Percentiles rank a stretch among this genome's conserved stretches.
phyloP scores from a whole-genome alignment of 805 yeast species.

The Teunomyces stri region DNA sequence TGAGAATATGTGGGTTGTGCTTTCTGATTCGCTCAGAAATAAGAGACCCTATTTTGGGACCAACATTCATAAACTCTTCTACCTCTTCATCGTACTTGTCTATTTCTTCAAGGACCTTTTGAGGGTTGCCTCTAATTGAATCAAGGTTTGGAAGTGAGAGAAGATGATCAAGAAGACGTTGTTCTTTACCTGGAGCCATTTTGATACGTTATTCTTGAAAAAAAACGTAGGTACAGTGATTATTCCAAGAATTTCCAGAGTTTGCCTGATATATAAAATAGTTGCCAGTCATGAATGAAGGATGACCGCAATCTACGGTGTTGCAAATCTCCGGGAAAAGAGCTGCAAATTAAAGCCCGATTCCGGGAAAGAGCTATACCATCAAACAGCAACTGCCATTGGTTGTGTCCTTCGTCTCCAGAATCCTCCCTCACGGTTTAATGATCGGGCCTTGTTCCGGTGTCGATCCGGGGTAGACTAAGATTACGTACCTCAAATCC shows the following conservation, averaged over 20 bases:
- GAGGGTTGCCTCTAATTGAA: slow-evolving; percentile 28
- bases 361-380: neutral
- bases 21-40: slow-evolving; percentile 22
- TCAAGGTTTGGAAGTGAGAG: slow-evolving; percentile 23
- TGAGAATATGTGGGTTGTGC: slow-evolving; percentile 22
- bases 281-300: neutral
- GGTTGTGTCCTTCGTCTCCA: neutral
- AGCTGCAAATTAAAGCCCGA: neutral
- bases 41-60: slow-evolving; percentile 26
- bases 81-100: slow-evolving; percentile 20
- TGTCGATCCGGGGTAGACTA: neutral
- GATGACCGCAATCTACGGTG: neutral
- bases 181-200: slow-evolving; percentile 20
- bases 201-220: neutral
- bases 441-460: neutral
- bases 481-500: neutral
- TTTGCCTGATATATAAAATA: neutral
- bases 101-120: slow-evolving; percentile 27
- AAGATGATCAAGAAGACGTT: slow-evolving; percentile 22
- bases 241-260: neutral
- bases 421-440: no score
- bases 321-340: neutral
- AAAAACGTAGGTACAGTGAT: neutral
- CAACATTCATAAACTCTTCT: slow-evolving; percentile 30
- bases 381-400: neutral